Percentiles rank a stretch among this genome's conserved stretches.
Conservation (phyloP, 768 basidiomycete genomes). For the Trametes cubensis region DNA sequence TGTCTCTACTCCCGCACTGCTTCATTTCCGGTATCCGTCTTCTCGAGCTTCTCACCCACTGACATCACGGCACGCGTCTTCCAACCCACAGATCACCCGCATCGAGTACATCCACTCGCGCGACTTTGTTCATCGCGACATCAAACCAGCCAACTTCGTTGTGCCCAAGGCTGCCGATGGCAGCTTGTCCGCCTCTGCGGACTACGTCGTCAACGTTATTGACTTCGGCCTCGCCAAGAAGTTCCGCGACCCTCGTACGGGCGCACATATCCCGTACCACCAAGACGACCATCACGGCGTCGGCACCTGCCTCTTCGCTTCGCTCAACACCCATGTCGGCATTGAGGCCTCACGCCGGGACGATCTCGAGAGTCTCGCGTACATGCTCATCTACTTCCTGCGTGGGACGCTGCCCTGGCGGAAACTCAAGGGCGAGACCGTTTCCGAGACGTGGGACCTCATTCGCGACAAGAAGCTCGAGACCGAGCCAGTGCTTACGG, state of each 20-base stretch:
- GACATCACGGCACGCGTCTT: constrained; percentile 15
- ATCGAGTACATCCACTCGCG: constrained; percentile 96
- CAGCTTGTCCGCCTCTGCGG: constrained; percentile 37
- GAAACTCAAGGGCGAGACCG: constrained; percentile 64
- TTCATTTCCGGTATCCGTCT: constrained; percentile 20
- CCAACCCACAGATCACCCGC: constrained; percentile 73
- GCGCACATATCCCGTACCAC: constrained; percentile 69
- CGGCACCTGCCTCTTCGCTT: constrained; percentile 76
- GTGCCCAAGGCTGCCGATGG: constrained; percentile 59
- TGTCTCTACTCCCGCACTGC: constrained; percentile 1
- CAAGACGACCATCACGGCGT: constrained; percentile 79
- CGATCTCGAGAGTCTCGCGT: constrained; percentile 78
- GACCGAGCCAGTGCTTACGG: constrained; percentile 66
- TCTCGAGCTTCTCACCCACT: constrained; percentile 12
- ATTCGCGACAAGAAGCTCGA: constrained; percentile 75
- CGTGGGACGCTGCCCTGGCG: constrained; percentile 81
- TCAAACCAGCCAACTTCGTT: constrained; percentile 99
- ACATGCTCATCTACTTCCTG: constrained; percentile 83
- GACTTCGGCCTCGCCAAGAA: constrained; percentile 87
- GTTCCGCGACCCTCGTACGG: constrained; percentile 66
- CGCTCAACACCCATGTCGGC: constrained; percentile 75
- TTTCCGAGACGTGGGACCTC: constrained; percentile 73
- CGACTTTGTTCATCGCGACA: constrained; percentile 93
- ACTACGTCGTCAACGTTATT: constrained; percentile 83
- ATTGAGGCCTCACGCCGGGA: constrained; percentile 77